A percentile compares a stretch with the other conserved stretches of the same genome.
phyloP scores from a whole-genome alignment of 2,329 filamentous ascomycete genomes.

The Talaromyces marneffei region DNA sequence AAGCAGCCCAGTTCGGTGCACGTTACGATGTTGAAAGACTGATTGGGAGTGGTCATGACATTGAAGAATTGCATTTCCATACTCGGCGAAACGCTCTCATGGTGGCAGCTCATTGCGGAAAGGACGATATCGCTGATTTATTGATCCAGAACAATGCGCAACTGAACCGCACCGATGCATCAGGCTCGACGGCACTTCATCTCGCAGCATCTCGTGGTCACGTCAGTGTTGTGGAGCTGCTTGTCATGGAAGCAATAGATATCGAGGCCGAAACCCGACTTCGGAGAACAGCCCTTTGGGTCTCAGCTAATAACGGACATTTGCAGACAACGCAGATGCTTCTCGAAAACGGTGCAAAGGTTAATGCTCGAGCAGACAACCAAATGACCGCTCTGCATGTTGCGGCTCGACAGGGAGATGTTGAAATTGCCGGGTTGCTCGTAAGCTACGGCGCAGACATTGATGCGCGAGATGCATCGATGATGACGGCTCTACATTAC shows the following conservation, averaged over 20 bases:
- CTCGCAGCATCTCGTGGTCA: conserved; percentile 31
- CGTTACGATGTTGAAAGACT: conserved; percentile 29
- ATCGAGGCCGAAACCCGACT: conserved; percentile 28
- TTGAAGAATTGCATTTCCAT: conserved; percentile 26
- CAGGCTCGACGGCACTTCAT: conserved; percentile 28
- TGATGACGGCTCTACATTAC: conserved; percentile 35
- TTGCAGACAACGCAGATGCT: conserved; percentile 28
- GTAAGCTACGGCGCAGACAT: conserved; percentile 29
- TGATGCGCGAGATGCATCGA: conserved; percentile 31
- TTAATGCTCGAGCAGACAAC: conserved; percentile 30
- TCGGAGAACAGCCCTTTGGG: conserved; percentile 32
- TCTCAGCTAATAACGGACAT: conserved; percentile 33
- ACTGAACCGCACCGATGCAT: conserved; percentile 26
- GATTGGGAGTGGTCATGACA: conserved; percentile 26
- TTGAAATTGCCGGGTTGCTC: conserved; percentile 29
- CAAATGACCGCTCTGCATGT: conserved; percentile 32
- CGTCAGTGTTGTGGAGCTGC: conserved; percentile 24
- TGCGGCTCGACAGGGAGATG: conserved; percentile 30
- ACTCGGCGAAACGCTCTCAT: conserved; percentile 34
- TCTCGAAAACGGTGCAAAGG: conserved; percentile 27
- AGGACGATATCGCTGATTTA: conserved; percentile 30
- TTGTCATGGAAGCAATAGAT: conserved; percentile 24
- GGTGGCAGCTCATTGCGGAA: conserved; percentile 37
- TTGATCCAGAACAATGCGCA: conserved; percentile 29
- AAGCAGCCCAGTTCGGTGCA: conserved; percentile 32